Base-by-base conservation (phyloP, 306 rosid species). In the Sindora glabra region DNA sequence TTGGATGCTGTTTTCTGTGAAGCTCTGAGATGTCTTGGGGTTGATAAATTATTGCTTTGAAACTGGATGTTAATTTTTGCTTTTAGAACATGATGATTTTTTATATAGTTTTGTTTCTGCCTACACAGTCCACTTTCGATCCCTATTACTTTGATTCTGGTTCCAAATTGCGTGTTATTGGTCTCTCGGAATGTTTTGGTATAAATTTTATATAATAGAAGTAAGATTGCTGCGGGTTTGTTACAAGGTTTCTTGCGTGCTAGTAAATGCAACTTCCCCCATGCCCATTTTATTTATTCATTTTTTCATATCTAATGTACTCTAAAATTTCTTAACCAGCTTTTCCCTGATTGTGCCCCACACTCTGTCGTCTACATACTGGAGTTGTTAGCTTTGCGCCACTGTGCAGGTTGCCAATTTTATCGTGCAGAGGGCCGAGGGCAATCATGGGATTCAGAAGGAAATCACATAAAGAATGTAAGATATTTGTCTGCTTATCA, bases 351-450 rank as follows among this genome's bases (percentile, higher is more conserved):
- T 54, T 92, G 95, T 62, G 96, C 96, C 26, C 95, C 99, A 14
- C 78, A 73, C 62, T 79, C 96, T n/a, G 89, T 92, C 27, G 69
- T 81, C 63, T 86, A 86, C 83, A 80, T 92, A 75, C 83, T 89
- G 17, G 79, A 81, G 67, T 52, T 92, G 76, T 75, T 92, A 81
- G n/a, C 65, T 45, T 60, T 89, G 74, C 79, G 72, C 62, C 96
- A 86, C 53, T 88, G 95, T 56, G 96, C 99, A 11, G 99, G 99
- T 45, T 92, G 95, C 71, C 86, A 86, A 60, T 86, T 92, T 58
- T 83, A 83, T 77, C 99, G 96, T 15, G 94, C 96, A 7, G 99
- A 92, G 76, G 45, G 81, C 61, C 81, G 94, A 52, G 96, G 95
- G 15, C 59, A 74, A 34, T 76, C 71, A 38, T 92, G 99, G 99